phyloP scores from a whole-genome alignment of 1,284 basidiomycete genomes.

The Irpex sp. region DNA sequence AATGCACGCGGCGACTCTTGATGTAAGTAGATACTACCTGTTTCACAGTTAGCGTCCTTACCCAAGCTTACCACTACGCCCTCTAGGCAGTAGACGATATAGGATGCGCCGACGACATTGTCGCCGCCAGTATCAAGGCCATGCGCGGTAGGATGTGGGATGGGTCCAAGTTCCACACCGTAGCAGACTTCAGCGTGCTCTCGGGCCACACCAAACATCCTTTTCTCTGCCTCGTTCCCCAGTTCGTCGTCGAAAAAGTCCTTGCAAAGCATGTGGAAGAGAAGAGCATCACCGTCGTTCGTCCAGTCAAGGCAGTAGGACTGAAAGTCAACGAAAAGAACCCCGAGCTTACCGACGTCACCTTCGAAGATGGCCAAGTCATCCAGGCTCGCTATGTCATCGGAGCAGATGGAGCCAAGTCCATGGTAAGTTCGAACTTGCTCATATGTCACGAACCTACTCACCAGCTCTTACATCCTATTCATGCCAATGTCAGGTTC shows the following conservation, averaged over 20 bases:
- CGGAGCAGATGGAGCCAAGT: constrained; percentile 55
- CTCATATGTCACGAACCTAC: background rate
- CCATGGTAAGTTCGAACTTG: constrained; percentile 34
- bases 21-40: constrained; percentile 17
- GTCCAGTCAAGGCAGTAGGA: constrained; percentile 33
- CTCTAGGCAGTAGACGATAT: constrained; percentile 43
- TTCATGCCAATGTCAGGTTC: constrained; percentile 16
- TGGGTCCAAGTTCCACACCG: constrained; percentile 25
- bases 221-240: constrained; percentile 41
- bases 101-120: constrained; percentile 37
- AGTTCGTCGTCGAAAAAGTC: constrained; percentile 43
- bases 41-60: background rate
- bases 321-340: constrained; percentile 18
- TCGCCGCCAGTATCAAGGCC: constrained; percentile 35
- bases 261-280: constrained; percentile 34
- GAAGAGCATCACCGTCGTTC: constrained; percentile 29
- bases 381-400: constrained; percentile 46
- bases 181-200: constrained; percentile 29
- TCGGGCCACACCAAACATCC: constrained; percentile 41
- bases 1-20: constrained; percentile 29
- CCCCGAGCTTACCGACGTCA: constrained; percentile 31
- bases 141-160: constrained; percentile 28
- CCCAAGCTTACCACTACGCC: background rate
- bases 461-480: background rate
- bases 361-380: constrained; percentile 46